phyloP scores from a whole-genome alignment of 257 asterid genomes.

The Nicotiana obtusifolia region DNA sequence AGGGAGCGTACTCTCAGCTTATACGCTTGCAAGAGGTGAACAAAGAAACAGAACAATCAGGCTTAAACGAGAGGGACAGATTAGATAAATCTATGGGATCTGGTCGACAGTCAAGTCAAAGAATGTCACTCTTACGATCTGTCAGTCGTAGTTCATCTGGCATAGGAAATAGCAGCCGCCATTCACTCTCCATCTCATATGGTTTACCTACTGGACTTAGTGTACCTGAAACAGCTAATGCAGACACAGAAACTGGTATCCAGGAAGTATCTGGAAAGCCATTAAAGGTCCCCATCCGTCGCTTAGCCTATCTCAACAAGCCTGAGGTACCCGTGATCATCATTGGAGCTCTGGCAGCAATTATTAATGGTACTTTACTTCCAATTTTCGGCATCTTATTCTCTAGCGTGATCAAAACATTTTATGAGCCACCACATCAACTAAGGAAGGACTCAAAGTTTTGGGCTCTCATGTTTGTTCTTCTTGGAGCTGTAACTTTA shows the following conservation, averaged over 20 bases:
- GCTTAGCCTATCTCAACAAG: conserved; percentile 61
- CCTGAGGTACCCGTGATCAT: conserved; percentile 58
- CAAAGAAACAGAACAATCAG: conserved; percentile 29
- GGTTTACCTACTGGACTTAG: conserved; percentile 50
- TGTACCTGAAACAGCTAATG: conserved; percentile 33
- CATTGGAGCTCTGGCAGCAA: conserved; percentile 51
- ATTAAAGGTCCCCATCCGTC: conserved; percentile 43
- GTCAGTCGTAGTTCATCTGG: conserved; percentile 65
- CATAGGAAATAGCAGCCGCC: conserved; percentile 53
- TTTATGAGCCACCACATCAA: conserved; percentile 51
- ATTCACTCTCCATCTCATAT: conserved; percentile 42
- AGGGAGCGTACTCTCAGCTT: conserved; percentile 58
- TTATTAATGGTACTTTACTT: conserved; percentile 64
- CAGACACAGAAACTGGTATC: conserved; percentile 29
- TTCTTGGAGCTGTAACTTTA: conserved; percentile 52
- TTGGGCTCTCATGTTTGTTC: conserved; percentile 77
- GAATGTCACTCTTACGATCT: conserved; percentile 34
- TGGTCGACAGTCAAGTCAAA: conserved; percentile 50
- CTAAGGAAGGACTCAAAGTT: conserved; percentile 53
- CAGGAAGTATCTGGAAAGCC: conserved; percentile 32
- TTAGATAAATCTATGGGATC: conserved; percentile 29
- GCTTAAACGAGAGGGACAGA: conserved; percentile 35
- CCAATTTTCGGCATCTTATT: conserved; percentile 67
- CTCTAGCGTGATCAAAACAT: conserved; percentile 52
- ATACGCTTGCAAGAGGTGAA: conserved; percentile 46